phyloP scores from a whole-genome alignment of 2,329 filamentous ascomycete species.

The Ceratocystis smalleyi region DNA sequence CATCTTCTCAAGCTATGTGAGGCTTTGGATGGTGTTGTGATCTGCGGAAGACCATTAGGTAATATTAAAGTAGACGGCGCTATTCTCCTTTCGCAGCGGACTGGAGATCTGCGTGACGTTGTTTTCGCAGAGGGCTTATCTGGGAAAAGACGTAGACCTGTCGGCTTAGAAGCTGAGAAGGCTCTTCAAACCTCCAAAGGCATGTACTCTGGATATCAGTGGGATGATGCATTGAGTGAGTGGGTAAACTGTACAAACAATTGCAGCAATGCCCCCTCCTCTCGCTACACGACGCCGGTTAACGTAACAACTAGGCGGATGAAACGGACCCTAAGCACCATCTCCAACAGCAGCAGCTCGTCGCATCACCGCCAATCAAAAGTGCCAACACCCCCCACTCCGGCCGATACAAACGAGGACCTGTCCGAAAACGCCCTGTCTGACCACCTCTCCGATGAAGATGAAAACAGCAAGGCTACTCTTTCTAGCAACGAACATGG shows the following conservation, averaged over 20 bases:
- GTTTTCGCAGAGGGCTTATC: slow-evolving; percentile 35
- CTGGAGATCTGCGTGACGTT: slow-evolving; percentile 37
- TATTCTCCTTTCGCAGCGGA: slow-evolving; percentile 37
- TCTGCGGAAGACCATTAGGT: slow-evolving; percentile 24
- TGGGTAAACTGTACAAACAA: slow-evolving; percentile 22
- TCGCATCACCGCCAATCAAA: background rate
- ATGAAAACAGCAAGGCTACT: background rate
- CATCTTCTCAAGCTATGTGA: slow-evolving; percentile 29
- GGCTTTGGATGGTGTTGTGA: slow-evolving; percentile 25
- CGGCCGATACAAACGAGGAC: background rate
- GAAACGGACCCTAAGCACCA: slow-evolving; percentile 2
- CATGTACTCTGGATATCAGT: slow-evolving; percentile 26
- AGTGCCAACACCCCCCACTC: background rate
- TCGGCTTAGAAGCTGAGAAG: background rate
- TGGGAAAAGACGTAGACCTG: background rate
- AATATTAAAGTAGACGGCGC: slow-evolving; percentile 33
- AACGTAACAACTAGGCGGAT: background rate
- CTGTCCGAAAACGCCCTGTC: background rate
- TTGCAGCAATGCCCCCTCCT: background rate
- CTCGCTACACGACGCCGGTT: background rate
- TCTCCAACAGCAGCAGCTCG: background rate
- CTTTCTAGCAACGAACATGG: background rate
- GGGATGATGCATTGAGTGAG: slow-evolving; percentile 30
- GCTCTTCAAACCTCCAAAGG: background rate
- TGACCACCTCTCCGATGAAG: background rate